These are phyloP conservation scores for Gonium pectorale DNA, from an alignment of 139 green algal species.

Conservation along the genomic window DNA sequence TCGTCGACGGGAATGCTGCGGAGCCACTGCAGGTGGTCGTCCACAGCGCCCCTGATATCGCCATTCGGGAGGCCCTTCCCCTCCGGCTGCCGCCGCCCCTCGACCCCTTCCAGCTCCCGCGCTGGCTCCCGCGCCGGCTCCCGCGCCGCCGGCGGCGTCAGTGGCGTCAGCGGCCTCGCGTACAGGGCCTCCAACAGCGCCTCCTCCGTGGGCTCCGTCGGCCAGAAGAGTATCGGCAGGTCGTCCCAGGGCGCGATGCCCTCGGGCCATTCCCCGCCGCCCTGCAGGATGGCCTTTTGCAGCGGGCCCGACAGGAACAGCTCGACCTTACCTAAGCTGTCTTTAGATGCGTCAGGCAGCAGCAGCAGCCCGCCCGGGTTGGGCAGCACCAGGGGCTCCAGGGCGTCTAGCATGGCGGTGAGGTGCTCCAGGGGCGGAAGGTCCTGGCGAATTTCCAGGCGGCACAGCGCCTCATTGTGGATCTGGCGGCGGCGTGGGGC, in stretches of 20 bases:
- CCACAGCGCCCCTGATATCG: too few relatives aligned
- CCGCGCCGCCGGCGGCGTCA: too few relatives aligned
- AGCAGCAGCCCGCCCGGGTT: neutral
- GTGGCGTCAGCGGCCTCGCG: too few relatives aligned
- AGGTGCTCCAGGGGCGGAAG: conserved; percentile 26
- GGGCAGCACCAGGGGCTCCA: conserved; percentile 4
- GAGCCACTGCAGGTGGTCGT: too few relatives aligned
- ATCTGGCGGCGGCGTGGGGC: neutral
- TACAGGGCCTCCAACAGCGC: neutral
- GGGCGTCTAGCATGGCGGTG: neutral
- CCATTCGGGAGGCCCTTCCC: too few relatives aligned
- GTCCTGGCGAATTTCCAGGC: neutral
- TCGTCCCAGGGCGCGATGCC: conserved; percentile 3
- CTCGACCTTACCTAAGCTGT: neutral
- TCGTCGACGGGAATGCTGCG: neutral
- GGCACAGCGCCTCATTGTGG: neutral
- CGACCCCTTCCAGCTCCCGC: too few relatives aligned
- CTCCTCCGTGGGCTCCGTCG: neutral
- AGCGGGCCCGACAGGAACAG: neutral
- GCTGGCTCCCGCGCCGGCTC: too few relatives aligned
- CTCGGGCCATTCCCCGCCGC: neutral
- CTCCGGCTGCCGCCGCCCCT: neutral
- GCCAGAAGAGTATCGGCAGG: neutral
- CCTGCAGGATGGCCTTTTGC: neutral
- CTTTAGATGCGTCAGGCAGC: neutral